phyloP scores from a whole-genome alignment of 495 filamentous ascomycete genomes.

The Penicillium lividum region DNA sequence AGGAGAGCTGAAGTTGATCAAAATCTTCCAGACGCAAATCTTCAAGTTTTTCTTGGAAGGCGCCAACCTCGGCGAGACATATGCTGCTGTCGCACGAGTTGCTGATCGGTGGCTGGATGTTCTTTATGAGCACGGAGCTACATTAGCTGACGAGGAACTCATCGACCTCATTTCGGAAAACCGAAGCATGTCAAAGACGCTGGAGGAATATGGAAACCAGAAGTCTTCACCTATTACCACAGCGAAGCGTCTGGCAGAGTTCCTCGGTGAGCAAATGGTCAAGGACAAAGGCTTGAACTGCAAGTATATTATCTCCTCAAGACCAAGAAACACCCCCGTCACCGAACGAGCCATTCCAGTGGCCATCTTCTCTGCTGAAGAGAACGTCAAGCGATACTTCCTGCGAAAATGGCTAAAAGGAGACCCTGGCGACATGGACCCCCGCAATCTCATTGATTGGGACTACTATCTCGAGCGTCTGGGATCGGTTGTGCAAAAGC shows the following conservation, averaged over 20 bases:
- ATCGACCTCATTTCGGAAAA: slow-evolving; percentile 99
- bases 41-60: slow-evolving; percentile 99
- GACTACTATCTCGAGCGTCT: slow-evolving; percentile 93
- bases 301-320: slow-evolving; percentile 96
- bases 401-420: slow-evolving; percentile 94
- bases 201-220: slow-evolving; percentile 92
- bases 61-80: slow-evolving; percentile 80
- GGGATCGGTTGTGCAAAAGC: slow-evolving; percentile 94
- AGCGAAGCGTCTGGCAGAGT: slow-evolving; percentile 92
- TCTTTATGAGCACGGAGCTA: slow-evolving; percentile 78
- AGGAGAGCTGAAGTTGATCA: slow-evolving; percentile 98
- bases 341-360: slow-evolving; percentile 94
- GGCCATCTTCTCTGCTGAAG: slow-evolving; percentile 94
- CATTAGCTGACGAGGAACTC: slow-evolving; percentile 91
- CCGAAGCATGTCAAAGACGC: slow-evolving; percentile 92
- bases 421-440: slow-evolving; percentile 91
- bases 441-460: slow-evolving; percentile 88
- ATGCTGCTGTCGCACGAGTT: slow-evolving; percentile 88
- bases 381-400: slow-evolving; percentile 82
- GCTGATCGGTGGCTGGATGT: slow-evolving; percentile 97
- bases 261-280: slow-evolving; percentile 96
- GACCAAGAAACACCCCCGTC: slow-evolving; percentile 84
- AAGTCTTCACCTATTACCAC: slow-evolving; percentile 99
- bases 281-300: slow-evolving; percentile 99
- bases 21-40: slow-evolving; percentile 98